phyloP scores from a whole-genome alignment of 2,329 filamentous ascomycete species.

The Zymoseptoria pseudotritici region DNA sequence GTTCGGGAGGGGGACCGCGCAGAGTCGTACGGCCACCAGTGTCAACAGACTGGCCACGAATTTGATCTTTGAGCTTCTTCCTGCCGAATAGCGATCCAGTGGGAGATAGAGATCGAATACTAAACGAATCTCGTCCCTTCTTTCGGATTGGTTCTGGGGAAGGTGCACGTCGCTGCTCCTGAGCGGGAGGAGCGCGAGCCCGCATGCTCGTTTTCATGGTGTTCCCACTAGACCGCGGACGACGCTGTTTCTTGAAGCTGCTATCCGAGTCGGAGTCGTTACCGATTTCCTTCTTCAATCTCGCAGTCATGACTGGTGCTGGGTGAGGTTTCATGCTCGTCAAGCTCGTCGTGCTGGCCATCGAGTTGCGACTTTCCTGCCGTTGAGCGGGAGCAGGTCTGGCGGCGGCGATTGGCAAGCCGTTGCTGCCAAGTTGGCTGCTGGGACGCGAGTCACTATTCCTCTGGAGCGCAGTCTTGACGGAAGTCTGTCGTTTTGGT shows the following conservation, averaged over 20 bases:
- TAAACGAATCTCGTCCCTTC: slow-evolving; percentile 38
- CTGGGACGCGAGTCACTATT: slow-evolving; percentile 15
- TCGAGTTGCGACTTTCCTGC: slow-evolving; percentile 2
- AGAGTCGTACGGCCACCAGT: slow-evolving; percentile 15
- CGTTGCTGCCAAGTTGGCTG: slow-evolving; percentile 3
- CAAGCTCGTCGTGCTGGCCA: neutral
- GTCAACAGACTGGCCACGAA: slow-evolving; percentile 23
- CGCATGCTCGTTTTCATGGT: slow-evolving; percentile 72
- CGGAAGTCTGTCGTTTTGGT: slow-evolving; percentile 13
- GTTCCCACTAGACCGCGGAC: slow-evolving; percentile 33
- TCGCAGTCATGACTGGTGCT: slow-evolving; percentile 14
- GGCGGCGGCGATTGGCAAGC: slow-evolving; percentile 3
- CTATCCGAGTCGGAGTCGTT: slow-evolving; percentile 49
- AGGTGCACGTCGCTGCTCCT: slow-evolving; percentile 36
- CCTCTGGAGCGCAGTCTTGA: slow-evolving; percentile 9
- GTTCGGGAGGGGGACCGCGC: slow-evolving; percentile 9
- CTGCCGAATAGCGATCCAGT: slow-evolving; percentile 46
- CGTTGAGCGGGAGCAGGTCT: slow-evolving; percentile 10
- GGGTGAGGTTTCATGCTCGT: slow-evolving; percentile 2
- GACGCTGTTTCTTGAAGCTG: slow-evolving; percentile 65
- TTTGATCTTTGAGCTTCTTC: slow-evolving; percentile 20
- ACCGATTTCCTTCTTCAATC: slow-evolving; percentile 25
- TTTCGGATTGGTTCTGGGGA: slow-evolving; percentile 19
- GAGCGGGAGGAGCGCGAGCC: slow-evolving; percentile 29
- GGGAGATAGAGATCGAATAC: slow-evolving; percentile 64